Evolutionary conservation across 2,329 filamentous ascomycete genomes (phyloP).

Genomic region (Epichloe coenophiala): DNA sequence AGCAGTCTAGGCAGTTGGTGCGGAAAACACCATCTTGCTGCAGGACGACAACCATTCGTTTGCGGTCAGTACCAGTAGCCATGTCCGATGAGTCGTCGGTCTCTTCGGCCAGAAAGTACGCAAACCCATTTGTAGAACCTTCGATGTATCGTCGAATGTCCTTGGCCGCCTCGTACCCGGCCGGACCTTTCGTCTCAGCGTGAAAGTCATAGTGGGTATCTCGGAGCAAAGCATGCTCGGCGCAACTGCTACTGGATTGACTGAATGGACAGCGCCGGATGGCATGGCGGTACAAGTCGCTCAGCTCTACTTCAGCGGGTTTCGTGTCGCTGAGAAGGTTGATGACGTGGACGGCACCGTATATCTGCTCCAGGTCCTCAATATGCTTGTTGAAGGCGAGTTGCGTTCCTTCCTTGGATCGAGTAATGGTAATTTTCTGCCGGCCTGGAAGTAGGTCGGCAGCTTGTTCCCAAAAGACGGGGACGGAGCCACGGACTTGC

Average conservation of each 20-base stretch:
- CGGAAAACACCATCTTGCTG: conserved; percentile 94
- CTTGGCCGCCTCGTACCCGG: conserved; percentile 81
- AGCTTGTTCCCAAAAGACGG: conserved; percentile 93
- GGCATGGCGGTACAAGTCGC: conserved; percentile 64
- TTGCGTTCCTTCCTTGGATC: conserved; percentile 80
- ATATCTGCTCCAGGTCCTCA: conserved; percentile 68
- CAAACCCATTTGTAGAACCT: conserved; percentile 71
- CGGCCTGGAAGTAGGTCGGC: conserved; percentile 79
- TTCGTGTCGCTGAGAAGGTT: conserved; percentile 90
- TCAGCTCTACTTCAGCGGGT: conserved; percentile 72
- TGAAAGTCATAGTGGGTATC: conserved; percentile 94
- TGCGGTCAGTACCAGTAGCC: conserved; percentile 21
- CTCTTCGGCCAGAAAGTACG: conserved; percentile 79
- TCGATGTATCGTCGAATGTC: conserved; percentile 70
- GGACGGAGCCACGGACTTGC: conserved; percentile 84
- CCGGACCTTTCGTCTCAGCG: conserved; percentile 75
- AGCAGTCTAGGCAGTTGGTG: conserved; percentile 90
- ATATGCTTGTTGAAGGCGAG: conserved; percentile 95
- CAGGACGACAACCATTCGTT: conserved; percentile 53
- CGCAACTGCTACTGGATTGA: conserved; percentile 35
- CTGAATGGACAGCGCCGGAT: conserved; percentile 63
- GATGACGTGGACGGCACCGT: conserved; percentile 83
- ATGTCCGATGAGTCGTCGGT: conserved; percentile 38
- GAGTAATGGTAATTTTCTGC: conserved; percentile 84
- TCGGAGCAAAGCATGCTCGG: conserved; percentile 60